Percentiles rank a stretch among this genome's conserved stretches.
These are phyloP conservation scores for Dioszegia aurantiaca DNA, from an alignment of 768 basidiomycete genomes.

Conservation along the genomic window DNA sequence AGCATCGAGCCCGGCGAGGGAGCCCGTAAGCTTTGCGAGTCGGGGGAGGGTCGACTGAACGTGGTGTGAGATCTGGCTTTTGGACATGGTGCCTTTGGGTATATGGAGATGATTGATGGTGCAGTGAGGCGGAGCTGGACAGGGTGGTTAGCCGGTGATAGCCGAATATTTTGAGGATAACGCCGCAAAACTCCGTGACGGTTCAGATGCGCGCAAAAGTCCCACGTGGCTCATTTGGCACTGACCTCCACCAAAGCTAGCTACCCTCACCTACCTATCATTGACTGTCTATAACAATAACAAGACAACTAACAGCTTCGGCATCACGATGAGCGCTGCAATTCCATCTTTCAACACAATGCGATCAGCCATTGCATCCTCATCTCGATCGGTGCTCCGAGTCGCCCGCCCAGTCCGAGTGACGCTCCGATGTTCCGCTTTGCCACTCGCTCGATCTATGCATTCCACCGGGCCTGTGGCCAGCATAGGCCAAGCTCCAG, in stretches of 20 bases:
- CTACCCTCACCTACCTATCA: too few relatives aligned
- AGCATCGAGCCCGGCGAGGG: conserved; percentile 47
- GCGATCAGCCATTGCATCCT: conserved; percentile 11
- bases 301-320: too few relatives aligned
- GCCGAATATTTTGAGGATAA: too few relatives aligned
- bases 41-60: conserved; percentile 20
- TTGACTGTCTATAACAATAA: too few relatives aligned
- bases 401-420: not conserved
- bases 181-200: not conserved
- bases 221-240: too few relatives aligned
- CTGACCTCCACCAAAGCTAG: too few relatives aligned
- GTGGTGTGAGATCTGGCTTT: not conserved
- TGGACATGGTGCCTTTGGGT: not conserved
- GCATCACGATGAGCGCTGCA: too few relatives aligned
- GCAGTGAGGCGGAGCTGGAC: too few relatives aligned
- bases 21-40: conserved; percentile 33
- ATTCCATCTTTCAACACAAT: not conserved
- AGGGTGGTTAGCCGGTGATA: too few relatives aligned
- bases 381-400: conserved; percentile 3
- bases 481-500: not conserved
- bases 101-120: not conserved
- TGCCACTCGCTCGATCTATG: conserved; percentile 13
- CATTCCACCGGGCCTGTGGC: not conserved
- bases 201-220: too few relatives aligned
- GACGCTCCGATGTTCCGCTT: not conserved